Conservation (phyloP, 805 yeast genomes). For the Wickerhamiella slavikovae region DNA sequence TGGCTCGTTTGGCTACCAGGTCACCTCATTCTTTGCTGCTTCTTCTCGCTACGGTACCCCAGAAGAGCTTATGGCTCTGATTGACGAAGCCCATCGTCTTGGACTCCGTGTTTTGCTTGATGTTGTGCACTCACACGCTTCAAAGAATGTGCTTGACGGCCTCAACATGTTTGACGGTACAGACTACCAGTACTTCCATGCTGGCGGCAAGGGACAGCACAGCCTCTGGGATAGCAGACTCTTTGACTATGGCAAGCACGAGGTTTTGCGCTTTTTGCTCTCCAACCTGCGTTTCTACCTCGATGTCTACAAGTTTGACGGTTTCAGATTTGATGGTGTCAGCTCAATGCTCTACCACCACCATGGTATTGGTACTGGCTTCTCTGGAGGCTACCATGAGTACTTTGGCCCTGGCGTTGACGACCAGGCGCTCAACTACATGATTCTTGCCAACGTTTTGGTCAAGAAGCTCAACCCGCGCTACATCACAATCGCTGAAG, state of each 20-base stretch:
- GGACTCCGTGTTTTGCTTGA: constrained; percentile 78
- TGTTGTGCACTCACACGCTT: constrained; percentile 90
- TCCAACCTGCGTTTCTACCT: constrained; percentile 69
- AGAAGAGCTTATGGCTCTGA: constrained; percentile 74
- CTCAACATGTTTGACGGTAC: constrained; percentile 86
- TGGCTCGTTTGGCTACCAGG: constrained; percentile 95
- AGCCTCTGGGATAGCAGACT: constrained; percentile 92
- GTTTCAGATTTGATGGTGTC: constrained; percentile 93
- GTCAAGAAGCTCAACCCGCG: constrained; percentile 32
- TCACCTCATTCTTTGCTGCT: constrained; percentile 76
- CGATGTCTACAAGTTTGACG: constrained; percentile 75
- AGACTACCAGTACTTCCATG: constrained; percentile 84
- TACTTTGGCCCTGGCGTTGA: constrained; percentile 70
- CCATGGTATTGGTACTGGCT: constrained; percentile 78
- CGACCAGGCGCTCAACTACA: constrained; percentile 64
- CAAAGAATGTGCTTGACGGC: constrained; percentile 87
- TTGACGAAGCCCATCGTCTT: constrained; percentile 77
- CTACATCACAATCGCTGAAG: constrained; percentile 78
- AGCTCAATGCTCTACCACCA: constrained; percentile 82
- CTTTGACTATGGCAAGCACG: constrained; percentile 80
- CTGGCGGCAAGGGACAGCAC: constrained; percentile 76
- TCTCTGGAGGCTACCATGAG: constrained; percentile 84
- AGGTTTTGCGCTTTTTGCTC: constrained; percentile 68
- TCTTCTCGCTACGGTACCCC: constrained; percentile 90
- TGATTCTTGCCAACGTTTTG: constrained; percentile 78